These are phyloP conservation scores for Pinguiococcus pyrenoidosus DNA, from an alignment of 108 stramenopile genomes.

Conservation along the genomic window DNA sequence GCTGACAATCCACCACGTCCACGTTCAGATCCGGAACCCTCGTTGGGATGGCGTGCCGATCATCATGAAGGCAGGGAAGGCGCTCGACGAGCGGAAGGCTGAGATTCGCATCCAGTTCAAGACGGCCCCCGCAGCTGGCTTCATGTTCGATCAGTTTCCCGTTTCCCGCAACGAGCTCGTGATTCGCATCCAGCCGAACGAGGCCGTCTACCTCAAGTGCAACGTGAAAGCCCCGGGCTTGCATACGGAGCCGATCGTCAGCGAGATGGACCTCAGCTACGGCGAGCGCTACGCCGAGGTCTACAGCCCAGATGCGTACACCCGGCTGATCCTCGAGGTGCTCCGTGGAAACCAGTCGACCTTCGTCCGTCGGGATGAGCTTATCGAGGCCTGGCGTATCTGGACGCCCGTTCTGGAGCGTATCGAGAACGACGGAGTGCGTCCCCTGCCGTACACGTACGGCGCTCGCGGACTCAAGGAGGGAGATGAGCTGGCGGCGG, in stretches of 20 bases:
- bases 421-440: conserved; percentile 58
- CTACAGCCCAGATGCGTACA: conserved; percentile 86
- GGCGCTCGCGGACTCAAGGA: conserved; percentile 69
- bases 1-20: no score
- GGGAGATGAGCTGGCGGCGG: conserved; percentile 47
- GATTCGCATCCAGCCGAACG: conserved; percentile 40
- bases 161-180: conserved; percentile 74
- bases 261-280: conserved; percentile 82
- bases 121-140: conserved; percentile 32
- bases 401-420: conserved; percentile 78
- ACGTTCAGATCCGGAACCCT: conserved; percentile 78
- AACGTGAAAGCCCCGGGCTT: conserved; percentile 91
- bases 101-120: conserved; percentile 89
- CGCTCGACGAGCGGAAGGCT: conserved; percentile 83
- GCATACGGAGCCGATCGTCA: conserved; percentile 55
- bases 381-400: conserved; percentile 79
- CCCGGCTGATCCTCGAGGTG: conserved; percentile 85
- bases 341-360: conserved; percentile 69
- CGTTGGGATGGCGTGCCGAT: conserved; percentile 94
- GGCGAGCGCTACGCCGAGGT: conserved; percentile 14
- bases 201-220: conserved; percentile 78
- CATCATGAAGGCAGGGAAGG: conserved; percentile 93
- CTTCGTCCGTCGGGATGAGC: conserved; percentile 91
- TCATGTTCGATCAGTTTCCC: conserved; percentile 11
- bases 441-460: conserved; percentile 55